Percentiles rank a stretch among this genome's conserved stretches.
phyloP scores from a whole-genome alignment of 2,329 filamentous ascomycete species.

The Pseudogymnoascus sp. region DNA sequence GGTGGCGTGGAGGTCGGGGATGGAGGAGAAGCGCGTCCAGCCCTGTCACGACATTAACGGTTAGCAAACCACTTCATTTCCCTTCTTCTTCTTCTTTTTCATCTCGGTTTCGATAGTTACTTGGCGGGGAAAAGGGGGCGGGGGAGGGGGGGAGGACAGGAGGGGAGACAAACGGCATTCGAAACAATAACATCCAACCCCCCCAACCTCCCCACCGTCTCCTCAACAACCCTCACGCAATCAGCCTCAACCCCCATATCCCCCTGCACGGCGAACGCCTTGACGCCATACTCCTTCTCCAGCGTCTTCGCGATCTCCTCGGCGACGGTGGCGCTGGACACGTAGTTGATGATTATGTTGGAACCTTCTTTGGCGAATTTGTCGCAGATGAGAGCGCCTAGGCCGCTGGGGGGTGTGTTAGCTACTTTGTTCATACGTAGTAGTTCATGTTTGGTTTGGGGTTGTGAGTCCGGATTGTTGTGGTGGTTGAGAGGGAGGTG shows the following conservation, averaged over 20 bases:
- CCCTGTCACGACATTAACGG: slow-evolving; percentile 15
- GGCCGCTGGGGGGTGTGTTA: slow-evolving; percentile 39
- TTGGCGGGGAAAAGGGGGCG: too few relatives aligned
- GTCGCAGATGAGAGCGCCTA: slow-evolving; percentile 51
- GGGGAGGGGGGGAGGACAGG: neutral
- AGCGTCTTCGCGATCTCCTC: slow-evolving; percentile 44
- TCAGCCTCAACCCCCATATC: slow-evolving; percentile 50
- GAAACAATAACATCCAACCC: slow-evolving; percentile 58
- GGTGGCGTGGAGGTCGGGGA: slow-evolving; percentile 20
- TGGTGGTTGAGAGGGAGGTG: neutral
- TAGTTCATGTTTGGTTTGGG: neutral
- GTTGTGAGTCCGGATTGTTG: neutral
- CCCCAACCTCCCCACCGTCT: slow-evolving; percentile 47
- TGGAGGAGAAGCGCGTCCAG: slow-evolving; percentile 25
- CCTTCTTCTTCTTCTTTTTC: too few relatives aligned
- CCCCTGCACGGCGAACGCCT: slow-evolving; percentile 46
- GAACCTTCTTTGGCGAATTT: slow-evolving; percentile 56
- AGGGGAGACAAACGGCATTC: slow-evolving; percentile 46
- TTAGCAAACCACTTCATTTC: neutral
- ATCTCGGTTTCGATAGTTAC: too few relatives aligned
- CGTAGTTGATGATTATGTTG: slow-evolving; percentile 60
- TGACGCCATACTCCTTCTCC: slow-evolving; percentile 41
- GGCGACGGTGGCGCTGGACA: slow-evolving; percentile 47
- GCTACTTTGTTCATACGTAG: neutral
- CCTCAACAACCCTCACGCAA: slow-evolving; percentile 43